These are phyloP conservation scores for Dissoconium aciculare DNA, from an alignment of 2,329 filamentous ascomycete species.

Conservation along the genomic window DNA sequence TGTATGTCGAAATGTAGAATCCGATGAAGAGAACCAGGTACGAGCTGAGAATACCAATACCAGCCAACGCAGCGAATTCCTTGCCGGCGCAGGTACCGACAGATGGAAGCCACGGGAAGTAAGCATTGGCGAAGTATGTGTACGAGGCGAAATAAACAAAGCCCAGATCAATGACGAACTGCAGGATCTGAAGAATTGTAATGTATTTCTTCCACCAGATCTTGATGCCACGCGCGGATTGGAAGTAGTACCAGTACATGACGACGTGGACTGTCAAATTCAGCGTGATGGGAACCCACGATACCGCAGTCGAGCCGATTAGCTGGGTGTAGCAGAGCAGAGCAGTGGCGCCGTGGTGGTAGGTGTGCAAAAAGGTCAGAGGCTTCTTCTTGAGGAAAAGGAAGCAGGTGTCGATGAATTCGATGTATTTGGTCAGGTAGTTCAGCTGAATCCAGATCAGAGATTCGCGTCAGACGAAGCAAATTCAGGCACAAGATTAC, in stretches of 20 bases:
- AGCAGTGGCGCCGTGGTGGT: slow-evolving; percentile 93
- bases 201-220: slow-evolving; percentile 99
- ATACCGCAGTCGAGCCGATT: slow-evolving; percentile 80
- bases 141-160: slow-evolving; percentile 99
- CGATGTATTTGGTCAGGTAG: slow-evolving; percentile 95
- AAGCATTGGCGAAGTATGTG: slow-evolving; percentile 89
- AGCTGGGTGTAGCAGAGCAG: slow-evolving; percentile 97
- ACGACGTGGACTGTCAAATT: slow-evolving; percentile 92
- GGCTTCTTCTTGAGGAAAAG: slow-evolving; percentile 99
- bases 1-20: slow-evolving; percentile 96
- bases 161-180: slow-evolving; percentile 92
- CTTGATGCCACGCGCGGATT: slow-evolving; percentile 83
- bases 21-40: slow-evolving; percentile 98
- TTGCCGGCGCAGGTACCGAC: slow-evolving; percentile 79
- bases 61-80: slow-evolving; percentile 88
- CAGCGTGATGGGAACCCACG: slow-evolving; percentile 84
- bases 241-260: slow-evolving; percentile 99
- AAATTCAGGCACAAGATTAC: slow-evolving; percentile 26
- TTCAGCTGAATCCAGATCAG: slow-evolving; percentile 53
- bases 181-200: slow-evolving; percentile 88
- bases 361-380: slow-evolving; percentile 95
- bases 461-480: background rate
- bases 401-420: slow-evolving; percentile 90
- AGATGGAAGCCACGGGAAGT: slow-evolving; percentile 76
- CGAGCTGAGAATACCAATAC: slow-evolving; percentile 80